Base-by-base conservation (phyloP, 1,284 basidiomycete genomes). In the Ceratobasidium sp. region DNA sequence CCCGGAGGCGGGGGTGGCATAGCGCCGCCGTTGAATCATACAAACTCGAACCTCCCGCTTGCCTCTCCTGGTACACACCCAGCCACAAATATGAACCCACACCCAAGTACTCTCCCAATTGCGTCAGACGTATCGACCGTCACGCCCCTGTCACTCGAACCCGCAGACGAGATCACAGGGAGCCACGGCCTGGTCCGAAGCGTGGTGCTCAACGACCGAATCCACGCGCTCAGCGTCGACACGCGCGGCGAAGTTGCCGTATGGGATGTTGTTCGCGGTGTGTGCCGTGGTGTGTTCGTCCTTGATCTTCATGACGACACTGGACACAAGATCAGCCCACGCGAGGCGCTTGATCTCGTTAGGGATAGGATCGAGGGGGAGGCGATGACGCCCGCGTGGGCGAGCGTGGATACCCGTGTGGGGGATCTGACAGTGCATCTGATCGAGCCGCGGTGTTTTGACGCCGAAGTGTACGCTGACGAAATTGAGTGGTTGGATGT, bases 401-500 rank as follows among this genome's bases (percentile, higher is more conserved):
- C 92, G 65, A 88, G 87, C 22, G 90, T 94, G 29, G 97, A 98
- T 81, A 97, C 95, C 5, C 92, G 93, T 81, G 90, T 91, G 22
- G 97, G 97, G 1, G 88, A 94, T 41, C 85, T 99, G 75, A 92
- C 91, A 0, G 89, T 99, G 2, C 95, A 98, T 83, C 80, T 99
- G 53, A 93, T 89, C 74, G 94, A 98, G 78, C 81, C 80, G 4
- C 84, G 88, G 61, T 94, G 92, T 78, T 98, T 98, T 81, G 96
- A 98, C 76, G 94, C 94, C 11, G 98, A 99, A 83, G 90, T 97
- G 2, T 98, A 98, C 80, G 90, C 92, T 2, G 96, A 98, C 81
- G 97, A 99, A 82, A 89, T 90, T 71, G 93, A 89, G 29, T 89
- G 88, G 81, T 84, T 81, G 8, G 83, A 84, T 37, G 87, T 90